phyloP scores from a whole-genome alignment of 108 stramenopile species.

The Schizochytrium sp. region DNA sequence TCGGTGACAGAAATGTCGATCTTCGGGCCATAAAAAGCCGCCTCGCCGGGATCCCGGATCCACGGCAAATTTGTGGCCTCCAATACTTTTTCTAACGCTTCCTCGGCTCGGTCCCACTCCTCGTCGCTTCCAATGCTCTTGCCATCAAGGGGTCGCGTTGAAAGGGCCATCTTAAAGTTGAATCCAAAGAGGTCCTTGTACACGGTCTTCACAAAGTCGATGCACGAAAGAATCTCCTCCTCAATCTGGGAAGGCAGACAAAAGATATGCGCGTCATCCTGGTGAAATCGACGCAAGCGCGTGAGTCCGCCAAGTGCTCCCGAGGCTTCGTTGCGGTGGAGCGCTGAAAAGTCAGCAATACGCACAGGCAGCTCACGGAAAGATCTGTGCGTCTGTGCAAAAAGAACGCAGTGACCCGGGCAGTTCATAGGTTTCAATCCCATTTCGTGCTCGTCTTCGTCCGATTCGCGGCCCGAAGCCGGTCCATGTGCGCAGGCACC shows the following conservation, averaged over 20 bases:
- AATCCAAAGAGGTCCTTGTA: neutral
- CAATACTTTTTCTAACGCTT: neutral
- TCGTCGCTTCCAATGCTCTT: neutral
- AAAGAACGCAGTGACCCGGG: constrained; percentile 91
- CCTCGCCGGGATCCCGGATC: constrained; percentile 90
- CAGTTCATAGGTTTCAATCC: constrained; percentile 95
- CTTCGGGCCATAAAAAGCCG: constrained; percentile 99
- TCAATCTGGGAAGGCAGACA: constrained; percentile 30
- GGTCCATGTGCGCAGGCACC: neutral
- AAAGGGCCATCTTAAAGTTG: neutral
- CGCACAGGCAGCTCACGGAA: constrained; percentile 27
- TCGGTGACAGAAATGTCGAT: constrained; percentile 99
- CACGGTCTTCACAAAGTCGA: neutral
- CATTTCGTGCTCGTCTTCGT: neutral
- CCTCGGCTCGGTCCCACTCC: neutral
- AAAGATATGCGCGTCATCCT: constrained; percentile 24
- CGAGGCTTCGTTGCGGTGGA: constrained; percentile 26
- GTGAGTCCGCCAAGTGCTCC: constrained; percentile 20
- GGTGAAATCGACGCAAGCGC: constrained; percentile 17
- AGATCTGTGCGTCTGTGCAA: neutral
- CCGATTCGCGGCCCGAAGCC: neutral
- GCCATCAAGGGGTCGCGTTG: neutral
- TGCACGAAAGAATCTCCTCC: constrained; percentile 7
- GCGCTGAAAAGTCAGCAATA: constrained; percentile 20
- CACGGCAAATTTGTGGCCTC: constrained; percentile 53